Base-by-base conservation (phyloP, 1,284 basidiomycete species). In the Ceratobasidium sp. region DNA sequence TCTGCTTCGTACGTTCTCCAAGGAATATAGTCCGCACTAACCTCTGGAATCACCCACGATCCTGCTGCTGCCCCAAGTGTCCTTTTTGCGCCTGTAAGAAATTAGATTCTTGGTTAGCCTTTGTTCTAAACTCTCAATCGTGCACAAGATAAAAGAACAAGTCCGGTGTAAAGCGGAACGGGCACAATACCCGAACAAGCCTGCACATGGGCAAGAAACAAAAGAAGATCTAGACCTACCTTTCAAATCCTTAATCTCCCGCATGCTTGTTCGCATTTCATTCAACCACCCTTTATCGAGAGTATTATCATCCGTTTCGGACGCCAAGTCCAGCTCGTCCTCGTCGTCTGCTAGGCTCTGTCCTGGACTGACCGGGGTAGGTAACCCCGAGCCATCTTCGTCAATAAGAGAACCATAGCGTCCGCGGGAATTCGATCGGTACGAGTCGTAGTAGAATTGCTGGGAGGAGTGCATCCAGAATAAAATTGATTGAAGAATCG, bases 261-360 rank as follows among this genome's bases (percentile, higher is more conserved):
- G 62, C 12, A 54, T 32, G 31, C 38, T 65, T 4, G 35, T 65
- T 27, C 62, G 49, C 62, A 65, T 65, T 40, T 65, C 62, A 31
- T 65, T 54, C 15, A 65, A 20, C 62, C 62, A 65, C 22, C 62
- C 50, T 53, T 65, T 65, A 25, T 65, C 62, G 13, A 65, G 50
- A 1, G 62, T 65, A 27, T 65, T 65, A 38, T 65, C 62, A 22
- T 65, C 62, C 50, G 62, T 65, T n/a, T 65, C 62, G n/a, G 62
- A 65, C 29, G 10, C 49, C 13, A 65, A 54, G n/a, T 65, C 62
- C 22, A 47, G 45, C 10, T 47, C 45, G 20, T 22, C 53, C 38
- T 65, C 62, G 25, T 22, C 20, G 50, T 10, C 27, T 25, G 4
- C 49, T 49, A 22, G 50, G 31, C 47, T 47, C 13, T 20, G 45